Conservation (phyloP, 164 flowering plant species). For the Magnolia kwangsiensis region DNA sequence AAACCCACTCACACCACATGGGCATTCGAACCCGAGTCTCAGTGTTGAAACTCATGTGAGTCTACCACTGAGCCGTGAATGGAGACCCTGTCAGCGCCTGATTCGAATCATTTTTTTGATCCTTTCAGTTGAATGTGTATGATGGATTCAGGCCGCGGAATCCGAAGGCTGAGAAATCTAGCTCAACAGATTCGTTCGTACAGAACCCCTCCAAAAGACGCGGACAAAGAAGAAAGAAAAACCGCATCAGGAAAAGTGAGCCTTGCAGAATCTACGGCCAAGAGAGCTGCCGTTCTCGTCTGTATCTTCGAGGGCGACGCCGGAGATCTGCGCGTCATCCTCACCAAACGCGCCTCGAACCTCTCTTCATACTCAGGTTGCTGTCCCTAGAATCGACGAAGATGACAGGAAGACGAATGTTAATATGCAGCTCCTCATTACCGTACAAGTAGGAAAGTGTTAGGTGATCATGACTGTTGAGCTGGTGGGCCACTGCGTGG, state of each 20-base stretch:
- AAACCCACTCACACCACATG: too few relatives aligned
- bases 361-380: conserved; percentile 58
- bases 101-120: too few relatives aligned
- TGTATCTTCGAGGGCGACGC: conserved; percentile 52
- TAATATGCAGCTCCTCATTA: too few relatives aligned
- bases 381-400: not conserved
- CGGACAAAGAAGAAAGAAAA: conserved; percentile 38
- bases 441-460: too few relatives aligned
- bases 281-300: conserved; percentile 52
- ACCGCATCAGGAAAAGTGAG: conserved; percentile 40
- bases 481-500: too few relatives aligned
- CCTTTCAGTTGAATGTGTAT: too few relatives aligned
- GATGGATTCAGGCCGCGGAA: conserved; percentile 19
- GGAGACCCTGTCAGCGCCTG: too few relatives aligned
- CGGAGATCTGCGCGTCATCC: conserved; percentile 52
- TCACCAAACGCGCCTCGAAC: conserved; percentile 58
- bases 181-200: conserved; percentile 74
- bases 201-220: conserved; percentile 42
- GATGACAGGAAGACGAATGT: too few relatives aligned
- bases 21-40: too few relatives aligned
- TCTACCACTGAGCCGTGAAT: too few relatives aligned
- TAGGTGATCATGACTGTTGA: too few relatives aligned
- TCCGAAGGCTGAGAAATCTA: conserved; percentile 40
- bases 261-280: conserved; percentile 55
- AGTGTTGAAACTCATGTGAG: too few relatives aligned